phyloP scores from a whole-genome alignment of 2,329 filamentous ascomycete species.

The Davidsoniella eucalypti region DNA sequence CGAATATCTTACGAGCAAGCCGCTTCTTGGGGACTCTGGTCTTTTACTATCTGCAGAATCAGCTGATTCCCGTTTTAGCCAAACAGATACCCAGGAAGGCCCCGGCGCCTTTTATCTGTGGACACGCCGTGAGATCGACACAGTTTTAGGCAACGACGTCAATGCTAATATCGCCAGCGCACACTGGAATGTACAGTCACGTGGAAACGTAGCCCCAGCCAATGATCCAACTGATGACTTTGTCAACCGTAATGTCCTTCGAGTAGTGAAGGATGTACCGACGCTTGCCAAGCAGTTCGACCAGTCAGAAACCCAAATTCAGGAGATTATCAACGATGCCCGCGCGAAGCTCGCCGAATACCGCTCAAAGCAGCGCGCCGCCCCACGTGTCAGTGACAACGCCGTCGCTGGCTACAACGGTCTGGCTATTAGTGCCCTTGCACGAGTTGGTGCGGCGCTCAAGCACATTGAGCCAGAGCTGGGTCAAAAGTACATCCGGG shows the following conservation, averaged over 20 bases:
- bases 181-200: conserved; percentile 68
- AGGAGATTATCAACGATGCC: conserved; percentile 48
- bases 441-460: conserved; percentile 56
- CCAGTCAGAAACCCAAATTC: conserved; percentile 51
- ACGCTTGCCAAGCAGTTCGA: conserved; percentile 62
- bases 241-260: conserved; percentile 79
- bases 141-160: conserved; percentile 38
- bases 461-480: conserved; percentile 38
- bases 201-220: conserved; percentile 70
- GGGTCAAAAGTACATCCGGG: conserved; percentile 42
- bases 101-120: conserved; percentile 93
- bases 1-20: conserved; percentile 63
- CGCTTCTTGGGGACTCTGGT: conserved; percentile 50
- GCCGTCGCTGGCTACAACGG: conserved; percentile 80
- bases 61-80: conserved; percentile 63
- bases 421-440: conserved; percentile 68
- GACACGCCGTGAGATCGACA: conserved; percentile 74
- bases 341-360: conserved; percentile 52
- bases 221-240: conserved; percentile 90
- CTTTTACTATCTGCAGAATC: conserved; percentile 82
- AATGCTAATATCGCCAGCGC: conserved; percentile 38
- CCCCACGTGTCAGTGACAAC: conserved; percentile 74
- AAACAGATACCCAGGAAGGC: conserved; percentile 52
- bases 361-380: conserved; percentile 55
- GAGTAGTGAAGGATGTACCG: conserved; percentile 48